Evolutionary conservation across 2,329 filamentous ascomycete genomes (phyloP).

Genomic region (Trichoderma guizhouense): DNA sequence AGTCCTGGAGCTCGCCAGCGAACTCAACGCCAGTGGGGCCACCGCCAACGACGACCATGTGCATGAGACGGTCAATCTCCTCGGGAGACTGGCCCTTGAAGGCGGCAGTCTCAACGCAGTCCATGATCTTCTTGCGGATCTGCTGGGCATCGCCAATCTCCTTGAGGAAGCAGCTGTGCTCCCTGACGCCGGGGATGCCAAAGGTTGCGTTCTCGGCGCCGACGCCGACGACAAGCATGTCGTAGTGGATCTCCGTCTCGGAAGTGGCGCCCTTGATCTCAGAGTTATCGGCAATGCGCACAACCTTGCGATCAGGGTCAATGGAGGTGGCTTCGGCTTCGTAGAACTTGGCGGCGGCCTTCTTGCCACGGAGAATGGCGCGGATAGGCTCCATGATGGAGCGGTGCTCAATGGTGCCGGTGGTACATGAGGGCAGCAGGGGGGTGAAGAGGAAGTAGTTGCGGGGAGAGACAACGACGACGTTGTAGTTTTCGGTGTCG

Average conservation of each 20-base stretch:
- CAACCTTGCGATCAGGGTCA: constrained; percentile 83
- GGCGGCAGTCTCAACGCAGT: constrained; percentile 95
- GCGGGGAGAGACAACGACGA: constrained; percentile 92
- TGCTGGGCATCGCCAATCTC: constrained; percentile 94
- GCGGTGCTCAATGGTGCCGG: constrained; percentile 95
- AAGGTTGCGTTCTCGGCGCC: constrained; percentile 98
- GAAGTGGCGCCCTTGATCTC: constrained; percentile 81
- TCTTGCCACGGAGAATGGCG: constrained; percentile 93
- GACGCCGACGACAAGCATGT: constrained; percentile 96
- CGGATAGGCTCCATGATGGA: constrained; percentile 99
- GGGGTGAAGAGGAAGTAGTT: constrained; percentile 99
- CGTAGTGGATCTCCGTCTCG: constrained; percentile 88
- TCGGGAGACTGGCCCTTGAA: constrained; percentile 93
- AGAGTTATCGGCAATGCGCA: constrained; percentile 88
- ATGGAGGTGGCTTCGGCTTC: constrained; percentile 96
- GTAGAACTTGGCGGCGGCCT: constrained; percentile 90
- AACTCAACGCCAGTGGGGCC: constrained; percentile 98
- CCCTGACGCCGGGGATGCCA: constrained; percentile 90
- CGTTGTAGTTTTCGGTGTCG: constrained; percentile 98
- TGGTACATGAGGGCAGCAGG: constrained; percentile 93
- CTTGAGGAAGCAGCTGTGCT: constrained; percentile 97
- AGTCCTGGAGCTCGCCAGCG: constrained; percentile 95
- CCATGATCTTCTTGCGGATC: constrained; percentile 99
- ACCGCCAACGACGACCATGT: constrained; percentile 95
- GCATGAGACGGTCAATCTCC: constrained; percentile 88